phyloP scores from a whole-genome alignment of 169 alveolate genomes.

The Plasmodium ovale region DNA sequence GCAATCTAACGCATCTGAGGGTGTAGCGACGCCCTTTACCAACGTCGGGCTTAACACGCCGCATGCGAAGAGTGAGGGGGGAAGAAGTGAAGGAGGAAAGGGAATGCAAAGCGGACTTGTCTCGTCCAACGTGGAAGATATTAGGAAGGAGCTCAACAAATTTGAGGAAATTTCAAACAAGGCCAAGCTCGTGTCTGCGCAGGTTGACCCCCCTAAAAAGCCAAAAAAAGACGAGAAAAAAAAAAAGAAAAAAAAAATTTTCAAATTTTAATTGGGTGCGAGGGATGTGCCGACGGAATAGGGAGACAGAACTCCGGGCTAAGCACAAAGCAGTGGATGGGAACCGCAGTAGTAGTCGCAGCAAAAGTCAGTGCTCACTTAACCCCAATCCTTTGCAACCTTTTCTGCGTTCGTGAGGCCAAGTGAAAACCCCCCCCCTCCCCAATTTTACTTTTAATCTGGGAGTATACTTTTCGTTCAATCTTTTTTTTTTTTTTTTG shows the following conservation, averaged over 20 bases:
- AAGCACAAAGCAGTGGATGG: no score
- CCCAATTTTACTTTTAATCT: no score
- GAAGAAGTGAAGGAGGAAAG: constrained; percentile 27
- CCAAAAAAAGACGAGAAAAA: constrained; percentile 75
- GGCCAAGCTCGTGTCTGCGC: constrained; percentile 84
- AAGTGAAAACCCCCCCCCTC: no score
- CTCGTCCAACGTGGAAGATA: constrained; percentile 33
- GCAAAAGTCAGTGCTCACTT: no score
- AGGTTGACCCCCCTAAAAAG: constrained; percentile 74
- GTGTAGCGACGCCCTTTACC: constrained; percentile 38
- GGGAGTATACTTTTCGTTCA: no score
- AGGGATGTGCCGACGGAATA: not conserved
- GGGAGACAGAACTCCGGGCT: not conserved
- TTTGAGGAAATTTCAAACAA: constrained; percentile 82
- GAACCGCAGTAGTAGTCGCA: no score
- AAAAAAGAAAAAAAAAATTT: constrained; percentile 82
- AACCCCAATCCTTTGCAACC: no score
- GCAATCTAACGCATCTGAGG: constrained; percentile 30
- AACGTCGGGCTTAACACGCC: constrained; percentile 31
- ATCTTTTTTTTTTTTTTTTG: no score
- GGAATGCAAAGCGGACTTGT: not conserved
- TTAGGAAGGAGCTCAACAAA: constrained; percentile 61
- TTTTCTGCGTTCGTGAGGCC: no score
- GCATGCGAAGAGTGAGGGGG: constrained; percentile 18
- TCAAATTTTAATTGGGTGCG: constrained; percentile 78